Conservation (phyloP, 2,329 filamentous ascomycete species). For the Thelonectria olida region DNA sequence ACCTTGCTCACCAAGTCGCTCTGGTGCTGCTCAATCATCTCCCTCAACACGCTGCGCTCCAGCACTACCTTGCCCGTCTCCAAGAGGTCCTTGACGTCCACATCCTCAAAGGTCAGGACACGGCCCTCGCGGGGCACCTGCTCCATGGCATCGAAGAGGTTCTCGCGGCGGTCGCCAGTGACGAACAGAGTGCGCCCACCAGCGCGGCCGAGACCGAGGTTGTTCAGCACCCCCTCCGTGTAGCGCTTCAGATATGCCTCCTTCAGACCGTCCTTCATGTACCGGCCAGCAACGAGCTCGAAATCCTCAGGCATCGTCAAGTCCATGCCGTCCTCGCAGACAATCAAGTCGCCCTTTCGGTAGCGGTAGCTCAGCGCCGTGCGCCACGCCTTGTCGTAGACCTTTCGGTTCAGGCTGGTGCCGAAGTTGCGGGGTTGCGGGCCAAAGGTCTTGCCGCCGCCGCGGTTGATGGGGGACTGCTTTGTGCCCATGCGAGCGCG, state of each 20-base stretch:
- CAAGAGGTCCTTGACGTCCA: conserved; percentile 95
- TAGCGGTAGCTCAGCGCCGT: conserved; percentile 94
- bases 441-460: conserved; percentile 90
- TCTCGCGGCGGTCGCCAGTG: conserved; percentile 67
- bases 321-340: conserved; percentile 82
- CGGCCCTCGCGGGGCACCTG: conserved; percentile 72
- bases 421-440: conserved; percentile 92
- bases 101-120: conserved; percentile 76
- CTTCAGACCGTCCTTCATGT: conserved; percentile 58
- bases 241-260: conserved; percentile 69
- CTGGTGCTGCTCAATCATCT: conserved; percentile 77
- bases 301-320: conserved; percentile 66
- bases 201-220: conserved; percentile 74
- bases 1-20: conserved; percentile 67
- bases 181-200: conserved; percentile 80
- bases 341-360: conserved; percentile 83
- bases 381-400: conserved; percentile 95
- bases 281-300: conserved; percentile 50
- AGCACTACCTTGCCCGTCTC: conserved; percentile 87
- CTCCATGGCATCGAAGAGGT: conserved; percentile 74
- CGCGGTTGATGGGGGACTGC: conserved; percentile 82
- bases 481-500: conserved; percentile 80
- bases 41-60: conserved; percentile 81
- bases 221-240: conserved; percentile 73
- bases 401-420: conserved; percentile 83